Conservation (phyloP, 305 asterid species). For the Rubia peregrina region DNA sequence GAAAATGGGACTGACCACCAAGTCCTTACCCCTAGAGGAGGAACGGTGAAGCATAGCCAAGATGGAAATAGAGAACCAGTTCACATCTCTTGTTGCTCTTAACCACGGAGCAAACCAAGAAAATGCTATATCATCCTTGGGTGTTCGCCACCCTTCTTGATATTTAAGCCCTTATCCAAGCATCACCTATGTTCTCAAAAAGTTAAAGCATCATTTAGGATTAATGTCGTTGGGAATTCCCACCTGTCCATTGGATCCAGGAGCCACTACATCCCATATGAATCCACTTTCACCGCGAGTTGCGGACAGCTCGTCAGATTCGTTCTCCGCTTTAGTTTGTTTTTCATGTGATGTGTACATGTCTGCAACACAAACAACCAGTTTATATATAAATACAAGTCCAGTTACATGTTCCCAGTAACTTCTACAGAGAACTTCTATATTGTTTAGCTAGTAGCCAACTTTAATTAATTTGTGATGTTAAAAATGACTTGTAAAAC, state of each 20-base stretch:
- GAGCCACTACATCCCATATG: constrained; percentile 55
- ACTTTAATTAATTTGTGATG: not conserved
- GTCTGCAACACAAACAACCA: constrained; percentile 39
- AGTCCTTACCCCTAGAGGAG: constrained; percentile 40
- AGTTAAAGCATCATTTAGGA: constrained; percentile 36
- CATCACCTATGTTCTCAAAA: constrained; percentile 28
- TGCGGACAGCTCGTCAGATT: constrained; percentile 29
- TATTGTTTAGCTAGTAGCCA: not conserved
- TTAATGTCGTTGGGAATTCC: constrained; percentile 35
- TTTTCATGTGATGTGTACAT: constrained; percentile 46
- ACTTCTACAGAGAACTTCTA: not conserved
- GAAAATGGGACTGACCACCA: constrained; percentile 23
- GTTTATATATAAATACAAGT: not conserved
- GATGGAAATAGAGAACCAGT: constrained; percentile 30
- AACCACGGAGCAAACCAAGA: constrained; percentile 31
- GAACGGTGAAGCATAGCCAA: constrained; percentile 26
- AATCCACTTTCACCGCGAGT: constrained; percentile 66
- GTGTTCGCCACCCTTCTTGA: constrained; percentile 29
- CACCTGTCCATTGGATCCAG: constrained; percentile 52
- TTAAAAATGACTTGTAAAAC: not conserved
- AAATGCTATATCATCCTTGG: constrained; percentile 31
- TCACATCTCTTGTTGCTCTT: constrained; percentile 32
- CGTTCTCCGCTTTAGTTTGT: constrained; percentile 38
- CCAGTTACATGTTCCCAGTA: not conserved
- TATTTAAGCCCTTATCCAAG: constrained; percentile 34